Base-by-base conservation (phyloP, 1,284 basidiomycete genomes). In the Ustilago cynodontis region DNA sequence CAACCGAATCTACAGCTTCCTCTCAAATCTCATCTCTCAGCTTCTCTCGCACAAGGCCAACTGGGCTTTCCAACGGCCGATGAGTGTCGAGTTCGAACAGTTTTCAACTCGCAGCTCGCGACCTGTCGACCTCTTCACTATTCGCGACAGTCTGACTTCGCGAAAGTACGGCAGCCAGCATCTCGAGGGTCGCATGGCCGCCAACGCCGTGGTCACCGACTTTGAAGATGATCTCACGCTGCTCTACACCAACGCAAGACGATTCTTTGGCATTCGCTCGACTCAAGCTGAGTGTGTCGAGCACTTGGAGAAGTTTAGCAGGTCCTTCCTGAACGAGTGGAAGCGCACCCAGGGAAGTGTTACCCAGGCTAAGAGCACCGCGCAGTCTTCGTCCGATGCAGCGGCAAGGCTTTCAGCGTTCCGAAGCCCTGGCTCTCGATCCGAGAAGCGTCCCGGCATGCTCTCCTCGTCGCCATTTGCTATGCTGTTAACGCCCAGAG, bases 31-130 rank as follows among this genome's bases (percentile, higher is more conserved):
- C 37, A 50, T 78, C 53, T 62, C 62, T 14, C 69, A 65, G 31
- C 65, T 75, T 16, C 59, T 78, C 14, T 71, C 72, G 47, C 76
- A 78, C 68, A 71, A 68, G 31, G 59, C 70, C 64, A 77, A 77
- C 57, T 61, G 52, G 51, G 70, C 64, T 16, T 77, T 77, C 53
- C 65, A 77, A 37, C 58, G 71, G 5, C 66, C 71, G 4, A 68
- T 72, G 65, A 62, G 61, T 11, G 50, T 61, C 43, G 74, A 72
- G 20, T 71, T 77, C 35, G 65, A 77, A 52, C 74, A 72, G 22
- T 77, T 77, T 45, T 65, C 69, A 1, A 29, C 69, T 14, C 69
- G 68, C 55, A 63, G 58, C 59, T 77, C 74, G n/a, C 54, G 69
- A 6, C 60, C 64, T 22, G 71, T 78, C 47, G 76, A 78, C 45